These are phyloP conservation scores for Pholiota conissans DNA, from an alignment of 768 basidiomycete genomes.

Conservation along the genomic window DNA sequence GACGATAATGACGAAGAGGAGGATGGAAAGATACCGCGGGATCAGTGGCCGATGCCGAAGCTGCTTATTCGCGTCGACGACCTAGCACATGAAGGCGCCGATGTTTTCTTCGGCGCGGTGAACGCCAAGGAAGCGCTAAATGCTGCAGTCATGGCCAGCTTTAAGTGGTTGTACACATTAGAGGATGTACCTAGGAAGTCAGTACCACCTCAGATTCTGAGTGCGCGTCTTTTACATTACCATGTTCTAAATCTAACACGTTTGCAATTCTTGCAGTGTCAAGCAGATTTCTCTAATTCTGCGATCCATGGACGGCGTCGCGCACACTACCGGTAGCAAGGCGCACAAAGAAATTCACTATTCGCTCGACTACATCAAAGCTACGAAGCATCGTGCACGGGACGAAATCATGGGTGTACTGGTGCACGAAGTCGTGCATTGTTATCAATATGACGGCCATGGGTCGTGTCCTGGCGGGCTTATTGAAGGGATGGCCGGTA, in stretches of 20 bases:
- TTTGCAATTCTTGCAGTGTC: too few species aligned
- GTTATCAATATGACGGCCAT: slow-evolving; percentile 67
- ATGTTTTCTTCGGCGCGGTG: slow-evolving; percentile 54
- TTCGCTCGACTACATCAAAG: slow-evolving; percentile 62
- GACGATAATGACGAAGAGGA: neutral
- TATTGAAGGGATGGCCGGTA: slow-evolving; percentile 80
- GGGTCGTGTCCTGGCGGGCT: slow-evolving; percentile 68
- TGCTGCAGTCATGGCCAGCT: slow-evolving; percentile 50
- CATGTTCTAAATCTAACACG: too few species aligned
- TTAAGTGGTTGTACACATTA: slow-evolving; percentile 41
- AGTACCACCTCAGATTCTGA: slow-evolving; percentile 13
- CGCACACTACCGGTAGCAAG: slow-evolving; percentile 57
- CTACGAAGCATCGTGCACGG: slow-evolving; percentile 36
- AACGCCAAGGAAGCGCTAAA: slow-evolving; percentile 39
- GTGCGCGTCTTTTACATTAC: too few species aligned
- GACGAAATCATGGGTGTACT: slow-evolving; percentile 75
- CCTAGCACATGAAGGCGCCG: slow-evolving; percentile 56
- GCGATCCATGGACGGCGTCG: slow-evolving; percentile 68
- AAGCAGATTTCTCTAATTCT: slow-evolving; percentile 57
- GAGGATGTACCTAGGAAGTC: slow-evolving; percentile 38
- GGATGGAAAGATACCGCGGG: neutral
- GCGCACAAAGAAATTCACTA: slow-evolving; percentile 74
- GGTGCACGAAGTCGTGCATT: slow-evolving; percentile 77
- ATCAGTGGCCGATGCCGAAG: slow-evolving; percentile 52
- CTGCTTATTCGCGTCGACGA: slow-evolving; percentile 59